Conservation (phyloP, 2,329 filamentous ascomycete species). For the Colletotrichum sansevieriae region DNA sequence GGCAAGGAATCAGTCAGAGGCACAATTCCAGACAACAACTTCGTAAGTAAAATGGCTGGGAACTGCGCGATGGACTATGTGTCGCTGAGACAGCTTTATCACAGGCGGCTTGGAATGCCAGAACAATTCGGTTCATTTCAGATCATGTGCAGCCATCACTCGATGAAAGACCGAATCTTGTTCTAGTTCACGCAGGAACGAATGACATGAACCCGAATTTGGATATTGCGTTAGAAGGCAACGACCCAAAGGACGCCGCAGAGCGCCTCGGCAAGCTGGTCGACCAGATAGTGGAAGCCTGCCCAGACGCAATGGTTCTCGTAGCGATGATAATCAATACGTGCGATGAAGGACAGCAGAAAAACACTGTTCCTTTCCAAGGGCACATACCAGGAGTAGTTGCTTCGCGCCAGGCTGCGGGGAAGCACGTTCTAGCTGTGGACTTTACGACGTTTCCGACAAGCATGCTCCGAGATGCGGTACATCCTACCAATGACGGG, state of each 20-base stretch:
- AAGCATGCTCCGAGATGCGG: slow-evolving; percentile 42
- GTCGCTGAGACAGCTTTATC: no score
- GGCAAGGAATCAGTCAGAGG: slow-evolving; percentile 47
- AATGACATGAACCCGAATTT: slow-evolving; percentile 53
- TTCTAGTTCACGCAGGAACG: slow-evolving; percentile 54
- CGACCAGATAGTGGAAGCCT: slow-evolving; percentile 48
- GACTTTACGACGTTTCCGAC: slow-evolving; percentile 50
- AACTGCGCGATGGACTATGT: neutral
- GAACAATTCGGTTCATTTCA: slow-evolving; percentile 53
- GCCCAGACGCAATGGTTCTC: slow-evolving; percentile 51
- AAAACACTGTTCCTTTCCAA: slow-evolving; percentile 47
- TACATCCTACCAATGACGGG: slow-evolving; percentile 52
- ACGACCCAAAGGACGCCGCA: slow-evolving; percentile 48
- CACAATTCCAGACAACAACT: slow-evolving; percentile 50
- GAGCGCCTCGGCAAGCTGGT: slow-evolving; percentile 50
- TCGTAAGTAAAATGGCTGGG: slow-evolving; percentile 45
- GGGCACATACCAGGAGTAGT: slow-evolving; percentile 49
- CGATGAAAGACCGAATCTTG: slow-evolving; percentile 51
- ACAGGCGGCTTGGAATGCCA: slow-evolving; percentile 53
- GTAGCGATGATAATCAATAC: slow-evolving; percentile 53
- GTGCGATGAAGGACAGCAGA: slow-evolving; percentile 45
- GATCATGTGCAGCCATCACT: slow-evolving; percentile 50
- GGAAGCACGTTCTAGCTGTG: slow-evolving; percentile 49
- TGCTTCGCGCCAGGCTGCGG: slow-evolving; percentile 44
- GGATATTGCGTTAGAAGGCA: slow-evolving; percentile 48